Conservation (phyloP, 176 grass and related monocot species). For the Guadua angustifolia region DNA sequence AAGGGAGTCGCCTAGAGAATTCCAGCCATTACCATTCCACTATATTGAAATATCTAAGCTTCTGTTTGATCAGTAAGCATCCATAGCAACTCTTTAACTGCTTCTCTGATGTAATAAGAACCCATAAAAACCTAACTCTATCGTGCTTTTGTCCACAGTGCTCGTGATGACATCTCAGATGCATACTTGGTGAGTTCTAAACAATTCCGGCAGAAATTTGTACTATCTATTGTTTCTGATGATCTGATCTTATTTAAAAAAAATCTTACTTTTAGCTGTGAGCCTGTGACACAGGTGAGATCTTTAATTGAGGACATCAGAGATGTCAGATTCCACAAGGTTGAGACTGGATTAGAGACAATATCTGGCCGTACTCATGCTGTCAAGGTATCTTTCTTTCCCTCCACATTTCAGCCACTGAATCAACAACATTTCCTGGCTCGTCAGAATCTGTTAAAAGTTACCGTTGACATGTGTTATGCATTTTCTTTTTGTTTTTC, state of each 20-base stretch:
- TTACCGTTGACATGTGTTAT: background rate
- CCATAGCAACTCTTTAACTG: background rate
- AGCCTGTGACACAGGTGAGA: constrained; percentile 58
- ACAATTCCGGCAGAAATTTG: background rate
- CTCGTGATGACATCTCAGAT: constrained; percentile 84
- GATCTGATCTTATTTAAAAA: constrained; percentile 11
- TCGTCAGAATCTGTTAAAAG: background rate
- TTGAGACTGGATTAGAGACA: constrained; percentile 83
- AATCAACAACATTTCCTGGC: background rate
- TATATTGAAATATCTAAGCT: constrained; percentile 94
- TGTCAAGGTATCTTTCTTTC: constrained; percentile 67
- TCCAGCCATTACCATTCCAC: constrained; percentile 91
- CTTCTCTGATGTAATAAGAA: background rate
- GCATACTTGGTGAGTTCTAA: constrained; percentile 77
- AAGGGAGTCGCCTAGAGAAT: constrained; percentile 93
- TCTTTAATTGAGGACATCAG: constrained; percentile 96
- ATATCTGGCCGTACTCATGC: constrained; percentile 96
- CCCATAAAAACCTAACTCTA: background rate
- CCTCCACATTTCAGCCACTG: background rate
- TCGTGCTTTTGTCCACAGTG: constrained; percentile 51
- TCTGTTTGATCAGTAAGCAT: constrained; percentile 85
- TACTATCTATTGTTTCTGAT: constrained; percentile 2
- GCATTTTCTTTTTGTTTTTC: background rate
- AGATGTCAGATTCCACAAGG: constrained; percentile 98
- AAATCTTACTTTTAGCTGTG: constrained; percentile 25